Evolutionary conservation across 2,329 filamentous ascomycete species (phyloP), one percentile per base, ranked within the genome.

Genomic region (Alternaria ethzedia): DNA sequence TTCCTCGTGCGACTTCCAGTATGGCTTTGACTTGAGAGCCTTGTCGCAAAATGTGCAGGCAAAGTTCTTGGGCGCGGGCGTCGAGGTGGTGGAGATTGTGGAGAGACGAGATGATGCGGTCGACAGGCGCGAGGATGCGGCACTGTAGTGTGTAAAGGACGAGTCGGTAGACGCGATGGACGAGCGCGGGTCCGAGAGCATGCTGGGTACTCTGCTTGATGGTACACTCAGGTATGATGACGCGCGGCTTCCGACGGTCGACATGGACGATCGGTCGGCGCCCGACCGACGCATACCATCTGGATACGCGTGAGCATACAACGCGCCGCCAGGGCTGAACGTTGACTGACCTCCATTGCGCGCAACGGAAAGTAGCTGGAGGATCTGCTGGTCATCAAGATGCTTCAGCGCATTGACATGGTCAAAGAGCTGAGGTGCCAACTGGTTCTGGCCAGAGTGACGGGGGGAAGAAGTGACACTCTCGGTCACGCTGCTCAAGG

Each of bases 1-100:
- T 70, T 90, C 88, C 75, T 91, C 88, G 77, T 91, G 89, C 30
- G 87, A 85, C 77, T 90, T 90, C 89, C 89, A 91, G 76, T 90
- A 88, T 66, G 89, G 89, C 74, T 90, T 90, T 67, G 88, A 85
- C 80, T 89, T 88, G 73, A 90, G 89, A 49, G 87, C 88, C 52
- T 89, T 89, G 75, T 90, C 88, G 77, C 83, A 84, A 32, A 82
- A 82, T 1, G 82, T 84, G 69, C 82, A 85, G 3, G 78, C 78
- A 47, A 81, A 81, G 61, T 80, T 81, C 67, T 81, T 80, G 8
- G 75, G 72, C 20, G 75, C 75, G 9, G 72, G 73, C 6, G 74
- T 71, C 17, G 78, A 76, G 10, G 71, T 69, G 25, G 70, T 78
- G 5, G 77, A 78, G 50, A 78, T 74, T 12, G 75, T 79, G 10